Evolutionary conservation across 2,329 filamentous ascomycete genomes (phyloP).

Genomic region (Rhytidhysteron rufulum): DNA sequence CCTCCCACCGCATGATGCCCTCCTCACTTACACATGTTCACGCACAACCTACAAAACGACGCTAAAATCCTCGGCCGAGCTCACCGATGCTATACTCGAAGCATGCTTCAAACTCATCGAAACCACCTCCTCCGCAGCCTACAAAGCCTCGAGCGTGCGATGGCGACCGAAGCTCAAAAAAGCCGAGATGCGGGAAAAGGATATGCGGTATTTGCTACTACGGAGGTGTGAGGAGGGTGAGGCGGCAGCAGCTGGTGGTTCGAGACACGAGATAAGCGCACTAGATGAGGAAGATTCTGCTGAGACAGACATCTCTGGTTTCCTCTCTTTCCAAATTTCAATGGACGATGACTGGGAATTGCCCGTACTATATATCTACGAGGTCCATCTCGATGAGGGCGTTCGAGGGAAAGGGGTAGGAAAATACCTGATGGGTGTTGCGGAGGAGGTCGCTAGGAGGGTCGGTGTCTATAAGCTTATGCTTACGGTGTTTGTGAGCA

Average conservation of each 20-base stretch:
- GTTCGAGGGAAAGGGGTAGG: slow-evolving; percentile 63
- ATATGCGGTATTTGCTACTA: slow-evolving; percentile 67
- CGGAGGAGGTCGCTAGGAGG: slow-evolving; percentile 51
- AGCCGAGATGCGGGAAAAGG: slow-evolving; percentile 63
- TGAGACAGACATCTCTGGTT: slow-evolving; percentile 18
- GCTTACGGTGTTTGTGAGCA: slow-evolving; percentile 68
- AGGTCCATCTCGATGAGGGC: slow-evolving; percentile 63
- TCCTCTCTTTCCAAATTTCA: slow-evolving; percentile 66
- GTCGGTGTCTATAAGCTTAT: slow-evolving; percentile 63
- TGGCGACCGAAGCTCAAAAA: slow-evolving; percentile 63
- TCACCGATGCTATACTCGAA: slow-evolving; percentile 41
- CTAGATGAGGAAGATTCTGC: not conserved
- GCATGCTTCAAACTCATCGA: slow-evolving; percentile 56
- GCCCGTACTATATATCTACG: slow-evolving; percentile 74
- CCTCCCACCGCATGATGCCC: slow-evolving; percentile 3
- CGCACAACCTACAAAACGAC: slow-evolving; percentile 22
- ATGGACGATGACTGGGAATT: slow-evolving; percentile 52
- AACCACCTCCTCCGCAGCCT: slow-evolving; percentile 61
- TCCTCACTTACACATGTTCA: slow-evolving; percentile 2
- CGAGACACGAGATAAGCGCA: not conserved
- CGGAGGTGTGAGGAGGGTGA: slow-evolving; percentile 22
- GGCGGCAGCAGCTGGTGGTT: not conserved
- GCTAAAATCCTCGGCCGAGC: slow-evolving; percentile 16
- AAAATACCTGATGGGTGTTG: slow-evolving; percentile 54
- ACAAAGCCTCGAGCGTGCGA: slow-evolving; percentile 57